Evolutionary conservation across 140 eudicot species (phyloP).

Genomic region (Flaveria floridana): DNA sequence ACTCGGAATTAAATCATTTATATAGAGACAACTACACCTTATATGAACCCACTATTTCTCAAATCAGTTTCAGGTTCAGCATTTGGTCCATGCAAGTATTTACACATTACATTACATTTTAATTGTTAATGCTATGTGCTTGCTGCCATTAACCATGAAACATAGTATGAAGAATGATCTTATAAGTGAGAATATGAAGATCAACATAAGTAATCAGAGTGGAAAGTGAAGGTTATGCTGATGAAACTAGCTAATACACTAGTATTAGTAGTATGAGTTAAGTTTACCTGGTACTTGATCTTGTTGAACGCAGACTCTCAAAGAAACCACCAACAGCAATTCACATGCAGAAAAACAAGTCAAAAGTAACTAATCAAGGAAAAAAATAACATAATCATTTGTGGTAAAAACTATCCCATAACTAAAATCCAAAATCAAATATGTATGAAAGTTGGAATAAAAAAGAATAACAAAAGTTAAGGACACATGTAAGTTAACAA

Average conservation of each 20-base stretch:
- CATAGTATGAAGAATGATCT: neutral
- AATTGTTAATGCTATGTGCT: neutral
- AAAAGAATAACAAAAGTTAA: too few species aligned
- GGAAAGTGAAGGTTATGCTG: neutral
- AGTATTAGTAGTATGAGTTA: neutral
- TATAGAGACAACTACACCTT: too few species aligned
- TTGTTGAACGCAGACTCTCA: neutral
- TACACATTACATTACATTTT: too few species aligned
- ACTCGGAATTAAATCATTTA: too few species aligned
- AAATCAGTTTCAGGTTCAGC: too few species aligned
- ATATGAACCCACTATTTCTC: too few species aligned
- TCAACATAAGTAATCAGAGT: neutral
- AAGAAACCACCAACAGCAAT: neutral
- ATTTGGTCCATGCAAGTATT: too few species aligned
- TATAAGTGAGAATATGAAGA: neutral
- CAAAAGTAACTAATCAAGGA: neutral
- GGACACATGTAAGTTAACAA: too few species aligned
- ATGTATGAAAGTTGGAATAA: too few species aligned
- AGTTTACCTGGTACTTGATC: neutral
- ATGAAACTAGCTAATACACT: neutral
- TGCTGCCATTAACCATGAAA: neutral
- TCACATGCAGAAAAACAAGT: neutral
- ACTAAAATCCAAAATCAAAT: too few species aligned
- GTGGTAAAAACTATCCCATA: too few species aligned
- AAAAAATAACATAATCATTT: too few species aligned